These are phyloP conservation scores for Fusarium siculi DNA, from an alignment of 2,329 filamentous ascomycete genomes.

Conservation along the genomic window DNA sequence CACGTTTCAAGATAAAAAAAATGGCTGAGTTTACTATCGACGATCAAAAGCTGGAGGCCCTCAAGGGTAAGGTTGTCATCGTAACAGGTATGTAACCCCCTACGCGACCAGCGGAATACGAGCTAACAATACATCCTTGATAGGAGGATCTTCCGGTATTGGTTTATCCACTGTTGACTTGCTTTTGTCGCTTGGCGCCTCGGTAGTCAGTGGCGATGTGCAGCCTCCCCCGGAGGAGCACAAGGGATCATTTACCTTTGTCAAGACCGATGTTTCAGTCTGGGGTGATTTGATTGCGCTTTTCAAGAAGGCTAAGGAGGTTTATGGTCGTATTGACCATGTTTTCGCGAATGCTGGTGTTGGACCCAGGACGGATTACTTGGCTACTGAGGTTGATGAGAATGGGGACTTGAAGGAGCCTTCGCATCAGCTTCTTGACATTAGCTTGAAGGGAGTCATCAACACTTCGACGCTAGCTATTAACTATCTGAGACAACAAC, in stretches of 20 bases:
- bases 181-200: slow-evolving; percentile 63
- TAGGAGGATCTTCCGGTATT: slow-evolving; percentile 68
- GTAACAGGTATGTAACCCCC: slow-evolving; percentile 54
- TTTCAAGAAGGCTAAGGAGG: slow-evolving; percentile 63
- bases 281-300: slow-evolving; percentile 62
- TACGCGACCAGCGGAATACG: not conserved
- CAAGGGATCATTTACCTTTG: slow-evolving; percentile 46
- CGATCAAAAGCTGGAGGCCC: slow-evolving; percentile 53
- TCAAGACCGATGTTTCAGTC: slow-evolving; percentile 58
- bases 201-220: slow-evolving; percentile 65
- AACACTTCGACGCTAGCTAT: slow-evolving; percentile 61
- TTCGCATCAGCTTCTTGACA: slow-evolving; percentile 54
- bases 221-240: slow-evolving; percentile 51
- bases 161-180: slow-evolving; percentile 65
- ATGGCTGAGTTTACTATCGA: slow-evolving; percentile 60
- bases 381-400: slow-evolving; percentile 59
- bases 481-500: slow-evolving; percentile 61
- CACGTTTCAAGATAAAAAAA: not conserved
- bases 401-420: slow-evolving; percentile 62
- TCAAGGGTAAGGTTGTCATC: slow-evolving; percentile 63
- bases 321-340: slow-evolving; percentile 80
- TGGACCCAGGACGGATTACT: slow-evolving; percentile 56
- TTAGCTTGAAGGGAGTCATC: slow-evolving; percentile 61
- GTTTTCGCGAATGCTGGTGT: slow-evolving; percentile 77
- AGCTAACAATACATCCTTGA: not conserved